Evolutionary conservation across 176 grass and related monocot species (phyloP), one percentile per base, ranked within the genome.

Genomic region (Hordeum marinum): DNA sequence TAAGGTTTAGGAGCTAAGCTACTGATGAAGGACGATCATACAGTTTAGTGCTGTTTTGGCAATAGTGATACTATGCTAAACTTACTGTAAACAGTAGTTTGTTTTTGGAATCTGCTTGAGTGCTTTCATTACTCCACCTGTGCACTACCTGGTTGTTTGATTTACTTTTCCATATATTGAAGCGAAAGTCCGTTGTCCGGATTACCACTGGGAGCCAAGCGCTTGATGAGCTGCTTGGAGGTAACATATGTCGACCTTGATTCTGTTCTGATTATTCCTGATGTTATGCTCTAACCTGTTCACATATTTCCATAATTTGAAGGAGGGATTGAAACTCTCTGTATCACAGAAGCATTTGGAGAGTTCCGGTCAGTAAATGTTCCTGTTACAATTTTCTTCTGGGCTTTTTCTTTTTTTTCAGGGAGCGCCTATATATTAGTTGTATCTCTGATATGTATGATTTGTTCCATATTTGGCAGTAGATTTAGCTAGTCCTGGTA

Each of bases 261-360:
- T 31, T 54, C 75, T 80, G 43, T 42, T 61, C 9, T 67, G 71
- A 72, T 74, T 52, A 76, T 27, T 81, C 37, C 26, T 76, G 18
- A 41, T 29, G 72, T 59, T 69, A 57, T 62, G n/a, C 60, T 76
- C 76, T 88, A 58, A 85, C 8, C 21, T 27, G 7, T 78, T 24
- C 18, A 29, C 2, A 79, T 72, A 72, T 80, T 88, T 86, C 2
- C 76, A 74, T 77, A 42, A 88, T 79, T 40, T 80, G 67, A 88
- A 98, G 92, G 92, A 80, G 92, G 95, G 82, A 95, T 98, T 70
- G 95, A 98, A 86, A 98, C 92, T n/a, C 92, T 94, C 45, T 86
- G 90, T 14, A 94, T 98, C 81, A 98, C 95, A 40, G 92, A 98
- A 80, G 92, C 92, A 75, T 98, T 88, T 68, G 95, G 95, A n/a